These are phyloP conservation scores for Pyrus hybrid DNA, from an alignment of 331 rosid genomes.

Conservation along the genomic window DNA sequence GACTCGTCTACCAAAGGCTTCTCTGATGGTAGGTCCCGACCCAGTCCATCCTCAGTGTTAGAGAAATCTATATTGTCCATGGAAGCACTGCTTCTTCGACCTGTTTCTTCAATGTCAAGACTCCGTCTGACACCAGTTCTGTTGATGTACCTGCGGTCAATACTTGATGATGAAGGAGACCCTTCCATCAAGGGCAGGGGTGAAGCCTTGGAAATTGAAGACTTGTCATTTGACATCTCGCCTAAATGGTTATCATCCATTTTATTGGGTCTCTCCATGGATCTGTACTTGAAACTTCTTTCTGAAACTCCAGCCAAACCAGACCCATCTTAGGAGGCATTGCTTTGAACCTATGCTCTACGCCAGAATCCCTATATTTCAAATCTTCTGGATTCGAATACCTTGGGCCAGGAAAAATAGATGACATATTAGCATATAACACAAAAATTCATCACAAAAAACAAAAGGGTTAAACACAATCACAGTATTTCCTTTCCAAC, in stretches of 20 bases:
- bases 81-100: slow-evolving; percentile 46
- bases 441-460: not conserved
- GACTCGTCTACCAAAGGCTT: slow-evolving; percentile 56
- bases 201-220: slow-evolving; percentile 71
- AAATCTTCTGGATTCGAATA: slow-evolving; percentile 51
- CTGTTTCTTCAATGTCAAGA: slow-evolving; percentile 65
- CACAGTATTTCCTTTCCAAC: not conserved
- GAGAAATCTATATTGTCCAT: slow-evolving; percentile 56
- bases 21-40: slow-evolving; percentile 48
- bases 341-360: slow-evolving; percentile 54
- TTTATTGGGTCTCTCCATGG: slow-evolving; percentile 51
- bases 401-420: slow-evolving; percentile 35
- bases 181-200: slow-evolving; percentile 53
- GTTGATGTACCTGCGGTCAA: slow-evolving; percentile 53
- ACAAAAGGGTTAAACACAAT: not conserved
- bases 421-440: not conserved
- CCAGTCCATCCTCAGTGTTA: slow-evolving; percentile 48
- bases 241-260: slow-evolving; percentile 47
- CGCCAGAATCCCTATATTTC: slow-evolving; percentile 50
- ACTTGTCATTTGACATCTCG: slow-evolving; percentile 58
- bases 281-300: slow-evolving; percentile 53
- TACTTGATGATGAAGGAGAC: slow-evolving; percentile 72
- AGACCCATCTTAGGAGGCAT: slow-evolving; percentile 38
- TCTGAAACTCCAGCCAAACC: slow-evolving; percentile 44
- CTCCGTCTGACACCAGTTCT: slow-evolving; percentile 44